Conservation (phyloP, 345 rosid genomes). For the Syzygium aromaticum region DNA sequence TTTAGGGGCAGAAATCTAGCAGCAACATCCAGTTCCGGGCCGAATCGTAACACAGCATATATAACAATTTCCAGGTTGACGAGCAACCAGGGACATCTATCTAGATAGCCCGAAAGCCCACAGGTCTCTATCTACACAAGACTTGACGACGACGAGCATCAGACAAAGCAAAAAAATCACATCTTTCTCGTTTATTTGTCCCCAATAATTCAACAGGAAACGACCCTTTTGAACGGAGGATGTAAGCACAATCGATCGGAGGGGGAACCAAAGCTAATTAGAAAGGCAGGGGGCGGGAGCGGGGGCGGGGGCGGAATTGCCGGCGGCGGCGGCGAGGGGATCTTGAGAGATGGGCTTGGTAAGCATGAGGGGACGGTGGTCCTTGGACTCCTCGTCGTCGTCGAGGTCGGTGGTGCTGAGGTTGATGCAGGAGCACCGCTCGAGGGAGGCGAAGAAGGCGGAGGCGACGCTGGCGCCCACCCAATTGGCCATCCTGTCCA, state of each 20-base stretch:
- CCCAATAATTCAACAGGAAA: neutral
- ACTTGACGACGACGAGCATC: neutral
- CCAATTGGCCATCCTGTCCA: conserved; percentile 55
- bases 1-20: neutral
- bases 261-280: conserved; percentile 9
- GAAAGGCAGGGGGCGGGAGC: neutral
- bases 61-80: neutral
- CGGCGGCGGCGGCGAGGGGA: conserved; percentile 2
- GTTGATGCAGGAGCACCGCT: conserved; percentile 67
- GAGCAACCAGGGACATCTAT: neutral
- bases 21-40: neutral
- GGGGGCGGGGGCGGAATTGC: conserved; percentile 22
- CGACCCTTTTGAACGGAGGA: neutral
- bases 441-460: conserved; percentile 62
- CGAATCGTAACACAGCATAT: neutral
- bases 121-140: neutral
- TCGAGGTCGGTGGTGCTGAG: conserved; percentile 50
- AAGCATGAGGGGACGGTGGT: conserved; percentile 39
- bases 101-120: neutral
- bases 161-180: neutral
- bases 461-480: conserved; percentile 53
- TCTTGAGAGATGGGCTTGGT: conserved; percentile 17
- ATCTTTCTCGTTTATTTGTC: neutral
- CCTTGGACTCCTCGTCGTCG: conserved; percentile 47
- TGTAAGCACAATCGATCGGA: neutral